phyloP scores from a whole-genome alignment of 2,329 filamentous ascomycete species.

The Fusarium kyushuense region DNA sequence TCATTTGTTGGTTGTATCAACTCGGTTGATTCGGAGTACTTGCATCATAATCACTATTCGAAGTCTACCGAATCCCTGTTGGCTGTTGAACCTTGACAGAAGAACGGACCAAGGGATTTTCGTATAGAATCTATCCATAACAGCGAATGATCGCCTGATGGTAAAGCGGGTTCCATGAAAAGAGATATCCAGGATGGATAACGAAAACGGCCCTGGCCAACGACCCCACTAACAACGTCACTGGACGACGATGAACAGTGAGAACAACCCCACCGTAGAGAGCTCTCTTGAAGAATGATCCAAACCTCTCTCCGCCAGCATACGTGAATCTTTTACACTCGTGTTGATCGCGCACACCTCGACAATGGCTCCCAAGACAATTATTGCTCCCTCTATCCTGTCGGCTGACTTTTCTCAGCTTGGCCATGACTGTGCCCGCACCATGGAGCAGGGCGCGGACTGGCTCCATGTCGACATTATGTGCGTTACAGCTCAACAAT shows the following conservation, averaged over 20 bases:
- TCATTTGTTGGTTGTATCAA: neutral
- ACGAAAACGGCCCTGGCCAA: neutral
- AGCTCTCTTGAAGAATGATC: constrained; percentile 8
- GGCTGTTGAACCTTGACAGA: neutral
- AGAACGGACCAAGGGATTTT: constrained; percentile 1
- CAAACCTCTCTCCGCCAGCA: constrained; percentile 39
- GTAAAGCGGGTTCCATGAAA: constrained; percentile 21
- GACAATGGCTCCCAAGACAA: constrained; percentile 86
- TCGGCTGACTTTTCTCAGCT: constrained; percentile 95
- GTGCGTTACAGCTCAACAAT: constrained; percentile 54
- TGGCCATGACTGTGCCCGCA: constrained; percentile 85
- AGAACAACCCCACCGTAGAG: constrained; percentile 35
- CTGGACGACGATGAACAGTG: constrained; percentile 13
- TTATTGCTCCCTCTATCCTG: constrained; percentile 98
- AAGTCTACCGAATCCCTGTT: neutral
- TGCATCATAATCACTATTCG: neutral
- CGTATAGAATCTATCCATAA: neutral
- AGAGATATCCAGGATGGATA: constrained; percentile 2
- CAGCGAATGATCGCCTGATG: neutral
- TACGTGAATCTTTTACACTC: constrained; percentile 18
- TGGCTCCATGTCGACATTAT: constrained; percentile 97
- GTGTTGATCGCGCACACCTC: constrained; percentile 14
- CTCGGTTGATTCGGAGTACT: neutral
- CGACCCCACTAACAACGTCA: constrained; percentile 46
- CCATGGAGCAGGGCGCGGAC: constrained; percentile 88